These are phyloP conservation scores for Entomortierella lignicola DNA, from an alignment of 192 early-diverging fungal genomes.

Conservation along the genomic window DNA sequence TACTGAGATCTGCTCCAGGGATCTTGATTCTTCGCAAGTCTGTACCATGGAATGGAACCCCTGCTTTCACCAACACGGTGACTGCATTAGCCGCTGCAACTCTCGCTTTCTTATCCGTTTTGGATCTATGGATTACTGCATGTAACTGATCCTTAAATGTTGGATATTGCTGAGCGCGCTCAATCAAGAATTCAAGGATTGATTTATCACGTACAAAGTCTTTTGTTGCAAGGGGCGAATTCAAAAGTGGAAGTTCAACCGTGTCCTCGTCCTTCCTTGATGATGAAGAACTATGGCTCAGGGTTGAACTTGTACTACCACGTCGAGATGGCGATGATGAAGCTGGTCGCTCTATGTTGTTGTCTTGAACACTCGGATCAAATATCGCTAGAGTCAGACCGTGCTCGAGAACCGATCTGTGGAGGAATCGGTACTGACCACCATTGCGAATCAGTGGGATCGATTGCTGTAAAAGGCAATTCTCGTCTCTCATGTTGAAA, in stretches of 20 bases:
- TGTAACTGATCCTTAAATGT: constrained; percentile 14
- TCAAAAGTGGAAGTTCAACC: background rate
- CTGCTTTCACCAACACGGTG: constrained; percentile 18
- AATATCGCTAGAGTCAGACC: background rate
- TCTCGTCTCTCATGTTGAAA: background rate
- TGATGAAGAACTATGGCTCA: background rate
- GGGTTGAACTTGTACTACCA: background rate
- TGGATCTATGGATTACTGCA: constrained; percentile 5
- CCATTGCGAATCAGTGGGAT: constrained; percentile 7
- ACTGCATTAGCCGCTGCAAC: constrained; percentile 25
- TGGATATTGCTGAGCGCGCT: constrained; percentile 2
- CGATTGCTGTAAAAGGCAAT: background rate
- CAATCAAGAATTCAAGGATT: constrained; percentile 3
- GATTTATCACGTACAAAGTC: constrained; percentile 13
- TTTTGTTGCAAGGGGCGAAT: constrained; percentile 2
- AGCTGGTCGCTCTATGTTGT: background rate
- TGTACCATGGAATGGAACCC: background rate
- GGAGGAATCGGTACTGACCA: background rate
- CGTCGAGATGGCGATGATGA: background rate
- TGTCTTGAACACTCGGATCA: background rate
- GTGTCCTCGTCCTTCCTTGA: background rate
- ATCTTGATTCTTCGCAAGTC: constrained; percentile 3
- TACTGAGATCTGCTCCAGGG: constrained; percentile 3
- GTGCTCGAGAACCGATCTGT: background rate
- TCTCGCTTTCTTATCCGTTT: background rate